Evolutionary conservation across 352 stramenopile species (phyloP), one percentile per base, ranked within the genome.

Genomic region (Phytopythium sindhum): DNA sequence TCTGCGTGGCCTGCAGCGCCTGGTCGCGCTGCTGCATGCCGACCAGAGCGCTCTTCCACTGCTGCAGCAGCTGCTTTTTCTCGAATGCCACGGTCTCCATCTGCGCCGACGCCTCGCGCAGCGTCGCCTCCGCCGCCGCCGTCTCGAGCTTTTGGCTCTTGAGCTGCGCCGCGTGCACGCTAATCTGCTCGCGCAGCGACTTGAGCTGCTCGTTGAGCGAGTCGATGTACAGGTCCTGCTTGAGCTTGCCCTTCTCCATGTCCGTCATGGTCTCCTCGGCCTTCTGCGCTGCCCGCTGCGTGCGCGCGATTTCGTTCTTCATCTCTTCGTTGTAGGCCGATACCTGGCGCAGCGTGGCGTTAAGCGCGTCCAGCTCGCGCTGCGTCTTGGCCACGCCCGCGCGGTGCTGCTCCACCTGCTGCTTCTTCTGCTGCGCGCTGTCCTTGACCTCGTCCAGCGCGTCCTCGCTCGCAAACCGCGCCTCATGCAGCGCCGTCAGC

Each of bases 171-270:
- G 83, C 70, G 24, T 88, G 74, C 3, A 97, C 68, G 12, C 74
- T 74, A 37, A 98, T 86, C 56, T 97, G 80, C 28, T 97, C 96
- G 37, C 97, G 80, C 26, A 97, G 73, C 42, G 69, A 44, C 70
- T 96, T 96, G 45, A 97, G 74, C 68, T 97, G 84, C 53, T 97
- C 88, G 48, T 92, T 97, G 5, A 98, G 67, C 9, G 70, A 76
- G 72, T 98, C 93, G 64, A 99, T 98, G 71, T 97, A 98, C 41
- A 97, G 67, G 66, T 98, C 96, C 64, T 99, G 96, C 51, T 93
- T 84, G 24, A 92, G 75, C 69, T 99, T 98, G 45, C 87, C 82
- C 66, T 98, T 98, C 72, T 98, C 95, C 56, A 95, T 84, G n/a
- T 77, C 79, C n/a, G 78, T 86, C 66, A 98, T 91, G 29, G 87